Evolutionary conservation across 2,329 filamentous ascomycete genomes (phyloP).

Genomic region (Septoria linicola): DNA sequence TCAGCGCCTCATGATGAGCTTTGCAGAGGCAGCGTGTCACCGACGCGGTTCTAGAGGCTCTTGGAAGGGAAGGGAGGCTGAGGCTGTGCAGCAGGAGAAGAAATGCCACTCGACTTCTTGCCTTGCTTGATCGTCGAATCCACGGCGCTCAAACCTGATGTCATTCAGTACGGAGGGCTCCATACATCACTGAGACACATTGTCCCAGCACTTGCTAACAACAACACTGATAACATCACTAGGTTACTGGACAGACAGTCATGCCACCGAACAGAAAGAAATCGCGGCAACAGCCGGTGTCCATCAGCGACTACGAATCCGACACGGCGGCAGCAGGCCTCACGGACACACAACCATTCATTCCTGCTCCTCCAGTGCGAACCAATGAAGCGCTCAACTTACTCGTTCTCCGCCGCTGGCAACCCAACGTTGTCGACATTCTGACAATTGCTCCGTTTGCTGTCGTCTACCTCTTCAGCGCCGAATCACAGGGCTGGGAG

Average conservation of each 20-base stretch:
- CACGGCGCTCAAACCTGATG: too few species aligned
- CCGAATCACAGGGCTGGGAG: slow-evolving; percentile 69
- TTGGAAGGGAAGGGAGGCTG: too few species aligned
- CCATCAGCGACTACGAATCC: slow-evolving; percentile 19
- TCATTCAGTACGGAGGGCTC: too few species aligned
- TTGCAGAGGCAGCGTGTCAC: too few species aligned
- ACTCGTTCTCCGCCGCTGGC: slow-evolving; percentile 76
- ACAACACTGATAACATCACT: too few species aligned
- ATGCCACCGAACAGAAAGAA: slow-evolving; percentile 25
- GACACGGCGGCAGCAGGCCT: slow-evolving; percentile 28
- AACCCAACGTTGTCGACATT: slow-evolving; percentile 70
- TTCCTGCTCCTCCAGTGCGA: slow-evolving; percentile 53
- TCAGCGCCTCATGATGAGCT: too few species aligned
- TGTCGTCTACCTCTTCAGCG: slow-evolving; percentile 78
- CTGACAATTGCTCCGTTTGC: slow-evolving; percentile 80
- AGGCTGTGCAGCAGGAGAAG: too few species aligned
- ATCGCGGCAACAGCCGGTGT: slow-evolving; percentile 12
- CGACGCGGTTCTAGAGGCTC: too few species aligned
- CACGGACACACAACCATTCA: slow-evolving; percentile 32
- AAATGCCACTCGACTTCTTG: too few species aligned
- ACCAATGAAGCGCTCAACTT: slow-evolving; percentile 87
- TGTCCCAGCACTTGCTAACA: too few species aligned
- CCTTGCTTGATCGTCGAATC: too few species aligned
- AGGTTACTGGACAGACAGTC: neutral
- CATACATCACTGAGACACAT: too few species aligned